A percentile compares a stretch with the other conserved stretches of the same genome.
phyloP scores from a whole-genome alignment of 2,329 filamentous ascomycete genomes.

The Diatrype stigma region DNA sequence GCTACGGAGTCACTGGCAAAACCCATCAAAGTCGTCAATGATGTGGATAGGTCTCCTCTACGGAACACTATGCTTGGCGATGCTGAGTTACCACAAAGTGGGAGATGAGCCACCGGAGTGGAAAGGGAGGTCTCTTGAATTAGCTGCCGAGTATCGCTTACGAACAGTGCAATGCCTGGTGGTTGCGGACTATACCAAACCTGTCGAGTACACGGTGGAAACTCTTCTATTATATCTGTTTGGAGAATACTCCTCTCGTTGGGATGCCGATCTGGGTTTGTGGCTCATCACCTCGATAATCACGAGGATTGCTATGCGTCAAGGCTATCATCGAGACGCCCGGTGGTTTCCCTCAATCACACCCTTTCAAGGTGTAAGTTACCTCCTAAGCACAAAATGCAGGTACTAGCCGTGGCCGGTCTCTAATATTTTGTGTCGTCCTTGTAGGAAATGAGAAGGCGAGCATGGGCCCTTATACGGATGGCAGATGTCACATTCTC shows the following conservation, averaged over 20 bases:
- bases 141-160: constrained; percentile 62
- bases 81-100: constrained; percentile 75
- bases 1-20: constrained; percentile 62
- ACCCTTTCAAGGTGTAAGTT: constrained; percentile 64
- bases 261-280: constrained; percentile 68
- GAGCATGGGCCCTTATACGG: constrained; percentile 66
- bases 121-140: constrained; percentile 58
- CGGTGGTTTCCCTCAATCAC: constrained; percentile 68
- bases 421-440: constrained; percentile 9
- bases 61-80: constrained; percentile 69
- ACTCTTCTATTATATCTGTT: constrained; percentile 72
- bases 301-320: constrained; percentile 58
- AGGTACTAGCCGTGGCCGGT: constrained; percentile 3
- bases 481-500: constrained; percentile 75
- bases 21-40: constrained; percentile 66
- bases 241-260: constrained; percentile 68
- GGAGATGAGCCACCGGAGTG: constrained; percentile 78
- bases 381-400: neutral
- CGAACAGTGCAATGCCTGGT: constrained; percentile 75
- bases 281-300: constrained; percentile 54
- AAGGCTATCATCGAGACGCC: constrained; percentile 76
- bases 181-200: constrained; percentile 72
- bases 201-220: constrained; percentile 71
- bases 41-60: constrained; percentile 79
- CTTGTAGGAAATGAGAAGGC: constrained; percentile 62